These are phyloP conservation scores for Auricularia sp. DNA, from an alignment of 768 basidiomycete genomes.

Conservation along the genomic window DNA sequence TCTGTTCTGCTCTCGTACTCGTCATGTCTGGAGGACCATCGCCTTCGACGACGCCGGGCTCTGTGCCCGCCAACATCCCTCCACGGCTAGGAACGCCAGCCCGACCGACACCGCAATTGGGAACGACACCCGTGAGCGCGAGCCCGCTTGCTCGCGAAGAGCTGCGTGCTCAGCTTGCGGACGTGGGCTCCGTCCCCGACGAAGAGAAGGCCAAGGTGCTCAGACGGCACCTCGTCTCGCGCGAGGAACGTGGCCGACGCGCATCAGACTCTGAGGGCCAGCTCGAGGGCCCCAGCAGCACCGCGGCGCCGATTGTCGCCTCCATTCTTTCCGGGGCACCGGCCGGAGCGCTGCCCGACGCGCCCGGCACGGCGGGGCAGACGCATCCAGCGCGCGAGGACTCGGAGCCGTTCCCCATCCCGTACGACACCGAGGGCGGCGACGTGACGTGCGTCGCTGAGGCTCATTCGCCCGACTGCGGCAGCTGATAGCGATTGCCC, in stretches of 20 bases:
- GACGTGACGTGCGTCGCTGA: slow-evolving; percentile 74
- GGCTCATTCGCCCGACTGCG: slow-evolving; percentile 1
- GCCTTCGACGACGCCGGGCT: background rate
- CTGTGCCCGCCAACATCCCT: background rate
- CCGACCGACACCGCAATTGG: background rate
- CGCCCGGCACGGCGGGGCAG: slow-evolving; percentile 16
- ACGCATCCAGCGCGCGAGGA: slow-evolving; percentile 30
- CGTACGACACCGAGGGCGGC: slow-evolving; percentile 77
- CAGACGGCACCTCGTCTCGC: slow-evolving; percentile 68
- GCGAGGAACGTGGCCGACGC: slow-evolving; percentile 45
- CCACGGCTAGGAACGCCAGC: background rate
- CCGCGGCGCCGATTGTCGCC: slow-evolving; percentile 11
- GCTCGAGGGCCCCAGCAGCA: slow-evolving; percentile 21
- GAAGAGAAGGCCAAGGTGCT: slow-evolving; percentile 81
- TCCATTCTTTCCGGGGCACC: slow-evolving; percentile 2
- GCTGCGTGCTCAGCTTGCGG: background rate
- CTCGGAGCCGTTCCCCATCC: slow-evolving; percentile 74
- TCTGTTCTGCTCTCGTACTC: background rate
- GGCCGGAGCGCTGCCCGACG: slow-evolving; percentile 13
- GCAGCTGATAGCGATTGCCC: slow-evolving; percentile 6
- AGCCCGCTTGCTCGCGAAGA: background rate
- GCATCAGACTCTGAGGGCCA: slow-evolving; percentile 18
- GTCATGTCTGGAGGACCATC: background rate
- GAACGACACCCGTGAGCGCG: background rate
- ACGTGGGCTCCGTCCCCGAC: slow-evolving; percentile 54